Evolutionary conservation across 192 early-diverging fungal genomes (phyloP).

Genomic region (Linnemannia schmuckeri): DNA sequence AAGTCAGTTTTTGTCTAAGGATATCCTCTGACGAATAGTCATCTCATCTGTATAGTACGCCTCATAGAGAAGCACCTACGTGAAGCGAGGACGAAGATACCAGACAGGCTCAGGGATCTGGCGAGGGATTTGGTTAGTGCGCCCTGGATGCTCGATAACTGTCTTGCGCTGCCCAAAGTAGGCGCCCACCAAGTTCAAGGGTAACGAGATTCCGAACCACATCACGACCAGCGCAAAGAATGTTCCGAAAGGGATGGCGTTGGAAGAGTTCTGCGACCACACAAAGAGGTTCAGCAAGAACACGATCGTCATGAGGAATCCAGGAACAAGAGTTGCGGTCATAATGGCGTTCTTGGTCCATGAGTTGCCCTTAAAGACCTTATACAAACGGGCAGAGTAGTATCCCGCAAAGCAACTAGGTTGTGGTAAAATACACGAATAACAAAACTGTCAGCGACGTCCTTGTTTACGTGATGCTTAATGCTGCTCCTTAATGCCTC

Average conservation of each 20-base stretch:
- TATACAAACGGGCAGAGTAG: constrained; percentile 76
- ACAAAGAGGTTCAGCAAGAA: constrained; percentile 86
- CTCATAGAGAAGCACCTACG: constrained; percentile 45
- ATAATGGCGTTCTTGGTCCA: constrained; percentile 76
- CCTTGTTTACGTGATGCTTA: neutral
- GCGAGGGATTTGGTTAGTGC: constrained; percentile 91
- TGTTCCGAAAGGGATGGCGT: constrained; percentile 90
- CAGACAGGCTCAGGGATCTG: constrained; percentile 85
- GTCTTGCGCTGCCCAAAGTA: constrained; percentile 84
- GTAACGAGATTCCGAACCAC: constrained; percentile 85
- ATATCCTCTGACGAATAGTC: neutral
- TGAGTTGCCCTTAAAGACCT: constrained; percentile 72
- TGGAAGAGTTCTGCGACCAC: constrained; percentile 85
- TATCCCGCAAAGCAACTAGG: constrained; percentile 67
- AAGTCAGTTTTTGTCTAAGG: neutral
- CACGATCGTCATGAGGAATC: constrained; percentile 69
- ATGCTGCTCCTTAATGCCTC: neutral
- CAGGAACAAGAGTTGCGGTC: constrained; percentile 70
- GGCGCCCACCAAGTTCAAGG: constrained; percentile 83
- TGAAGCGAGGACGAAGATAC: constrained; percentile 70
- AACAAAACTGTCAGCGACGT: neutral
- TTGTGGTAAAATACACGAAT: neutral
- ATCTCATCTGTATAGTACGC: neutral
- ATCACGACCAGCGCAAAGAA: constrained; percentile 79
- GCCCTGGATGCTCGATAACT: constrained; percentile 84